Conservation (phyloP, 176 grass and related monocot species). For the Calamus simplicifolius region DNA sequence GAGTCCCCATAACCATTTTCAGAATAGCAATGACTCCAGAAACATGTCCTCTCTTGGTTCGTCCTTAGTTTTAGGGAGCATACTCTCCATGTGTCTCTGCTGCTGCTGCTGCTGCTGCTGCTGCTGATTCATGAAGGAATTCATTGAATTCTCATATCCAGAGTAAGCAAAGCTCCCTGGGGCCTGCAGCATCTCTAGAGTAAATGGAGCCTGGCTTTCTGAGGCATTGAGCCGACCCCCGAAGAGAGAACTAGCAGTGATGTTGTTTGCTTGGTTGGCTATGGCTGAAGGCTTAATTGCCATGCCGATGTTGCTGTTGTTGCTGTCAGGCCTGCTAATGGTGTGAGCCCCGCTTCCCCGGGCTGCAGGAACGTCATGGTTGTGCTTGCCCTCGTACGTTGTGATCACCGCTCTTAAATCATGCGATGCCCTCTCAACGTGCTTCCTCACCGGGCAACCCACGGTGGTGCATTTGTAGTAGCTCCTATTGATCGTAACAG, state of each 20-base stretch:
- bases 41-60: constrained; percentile 60
- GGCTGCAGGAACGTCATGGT: constrained; percentile 14
- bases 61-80: constrained; percentile 47
- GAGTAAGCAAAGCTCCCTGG: constrained; percentile 3
- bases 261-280: background rate
- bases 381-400: constrained; percentile 20
- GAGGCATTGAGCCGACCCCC: background rate
- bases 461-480: constrained; percentile 20
- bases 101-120: too few relatives aligned
- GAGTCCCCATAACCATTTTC: background rate
- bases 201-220: background rate
- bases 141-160: background rate
- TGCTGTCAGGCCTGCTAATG: background rate
- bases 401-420: constrained; percentile 12
- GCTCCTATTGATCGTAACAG: constrained; percentile 3
- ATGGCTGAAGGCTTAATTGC: constrained; percentile 21
- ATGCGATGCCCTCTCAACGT: constrained; percentile 16
- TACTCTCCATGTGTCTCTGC: too few relatives aligned
- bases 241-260: background rate
- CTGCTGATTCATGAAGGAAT: constrained; percentile 6
- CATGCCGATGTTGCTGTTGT: constrained; percentile 4
- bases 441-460: constrained; percentile 19
- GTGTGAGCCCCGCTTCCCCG: background rate
- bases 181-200: constrained; percentile 21
- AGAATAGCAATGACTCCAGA: constrained; percentile 55